Evolutionary conservation across 1,139 yeast genomes (phyloP).

Genomic region (Lodderomyces jiufengensis): DNA sequence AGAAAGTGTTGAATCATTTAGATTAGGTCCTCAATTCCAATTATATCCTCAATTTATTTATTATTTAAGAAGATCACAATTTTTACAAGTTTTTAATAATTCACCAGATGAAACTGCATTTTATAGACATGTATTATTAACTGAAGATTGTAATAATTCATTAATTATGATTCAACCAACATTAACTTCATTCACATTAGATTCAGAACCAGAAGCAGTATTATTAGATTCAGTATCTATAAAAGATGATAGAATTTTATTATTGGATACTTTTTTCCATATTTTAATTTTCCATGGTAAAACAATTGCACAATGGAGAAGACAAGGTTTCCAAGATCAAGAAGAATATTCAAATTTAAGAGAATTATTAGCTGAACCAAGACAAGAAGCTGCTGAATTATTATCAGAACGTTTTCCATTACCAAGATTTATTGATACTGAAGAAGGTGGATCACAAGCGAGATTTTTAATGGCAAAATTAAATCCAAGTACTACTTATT

Average conservation of each 20-base stretch:
- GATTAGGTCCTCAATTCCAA: constrained; percentile 46
- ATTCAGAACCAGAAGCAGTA: constrained; percentile 85
- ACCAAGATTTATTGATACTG: constrained; percentile 91
- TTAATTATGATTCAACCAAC: constrained; percentile 97
- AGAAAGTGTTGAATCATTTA: constrained; percentile 44
- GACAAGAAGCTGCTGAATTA: constrained; percentile 87
- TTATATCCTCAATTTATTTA: constrained; percentile 92
- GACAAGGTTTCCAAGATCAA: constrained; percentile 89
- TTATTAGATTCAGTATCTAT: constrained; percentile 89
- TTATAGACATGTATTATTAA: constrained; percentile 86
- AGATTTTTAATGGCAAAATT: constrained; percentile 91
- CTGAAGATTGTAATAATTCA: constrained; percentile 92
- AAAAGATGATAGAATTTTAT: constrained; percentile 80
- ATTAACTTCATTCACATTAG: constrained; percentile 79
- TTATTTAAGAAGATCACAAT: constrained; percentile 94
- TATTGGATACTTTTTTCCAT: constrained; percentile 94
- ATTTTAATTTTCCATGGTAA: constrained; percentile 94
- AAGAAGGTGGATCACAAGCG: constrained; percentile 97
- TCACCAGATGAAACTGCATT: constrained; percentile 99
- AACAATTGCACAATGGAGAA: constrained; percentile 94
- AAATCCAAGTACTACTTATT: constrained; percentile 86
- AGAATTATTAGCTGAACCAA: constrained; percentile 82
- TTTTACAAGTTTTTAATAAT: constrained; percentile 92
- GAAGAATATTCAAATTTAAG: constrained; percentile 88
- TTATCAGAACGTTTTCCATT: constrained; percentile 93